phyloP scores from a whole-genome alignment of 192 early-diverging fungal genomes.

The Funneliformis mosseae region DNA sequence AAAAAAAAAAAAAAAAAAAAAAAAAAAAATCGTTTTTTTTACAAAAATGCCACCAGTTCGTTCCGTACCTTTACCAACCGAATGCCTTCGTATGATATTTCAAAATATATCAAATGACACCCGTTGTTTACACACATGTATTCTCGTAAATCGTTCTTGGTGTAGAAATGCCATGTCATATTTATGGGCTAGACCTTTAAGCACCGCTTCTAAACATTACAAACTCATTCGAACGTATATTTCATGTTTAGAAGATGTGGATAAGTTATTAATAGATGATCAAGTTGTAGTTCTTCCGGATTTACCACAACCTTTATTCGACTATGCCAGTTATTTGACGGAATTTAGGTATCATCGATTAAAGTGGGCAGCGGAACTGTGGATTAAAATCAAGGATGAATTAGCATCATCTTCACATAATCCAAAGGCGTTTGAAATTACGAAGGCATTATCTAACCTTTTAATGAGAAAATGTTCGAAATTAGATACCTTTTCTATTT shows the following conservation, averaged over 20 bases:
- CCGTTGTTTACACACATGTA: neutral
- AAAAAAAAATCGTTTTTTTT: neutral
- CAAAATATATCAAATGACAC: neutral
- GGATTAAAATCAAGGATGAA: neutral
- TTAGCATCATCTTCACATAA: neutral
- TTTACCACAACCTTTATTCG: neutral
- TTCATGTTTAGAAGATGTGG: neutral
- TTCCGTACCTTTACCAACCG: neutral
- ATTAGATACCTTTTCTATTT: neutral
- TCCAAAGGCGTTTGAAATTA: neutral
- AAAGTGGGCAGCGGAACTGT: neutral
- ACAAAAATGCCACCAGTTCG: neutral
- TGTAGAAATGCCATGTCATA: neutral
- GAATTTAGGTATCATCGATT: neutral
- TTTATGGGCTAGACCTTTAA: conserved; percentile 10
- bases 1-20: neutral
- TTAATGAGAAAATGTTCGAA: neutral
- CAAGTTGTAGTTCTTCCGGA: neutral
- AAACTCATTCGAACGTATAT: neutral
- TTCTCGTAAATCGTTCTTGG: neutral
- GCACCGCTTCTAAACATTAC: neutral
- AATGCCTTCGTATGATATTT: conserved; percentile 3
- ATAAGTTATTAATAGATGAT: neutral
- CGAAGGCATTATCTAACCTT: neutral
- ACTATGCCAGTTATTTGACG: neutral